Evolutionary conservation across 805 yeast genomes (phyloP).

Genomic region (Ogataea dorogensis): DNA sequence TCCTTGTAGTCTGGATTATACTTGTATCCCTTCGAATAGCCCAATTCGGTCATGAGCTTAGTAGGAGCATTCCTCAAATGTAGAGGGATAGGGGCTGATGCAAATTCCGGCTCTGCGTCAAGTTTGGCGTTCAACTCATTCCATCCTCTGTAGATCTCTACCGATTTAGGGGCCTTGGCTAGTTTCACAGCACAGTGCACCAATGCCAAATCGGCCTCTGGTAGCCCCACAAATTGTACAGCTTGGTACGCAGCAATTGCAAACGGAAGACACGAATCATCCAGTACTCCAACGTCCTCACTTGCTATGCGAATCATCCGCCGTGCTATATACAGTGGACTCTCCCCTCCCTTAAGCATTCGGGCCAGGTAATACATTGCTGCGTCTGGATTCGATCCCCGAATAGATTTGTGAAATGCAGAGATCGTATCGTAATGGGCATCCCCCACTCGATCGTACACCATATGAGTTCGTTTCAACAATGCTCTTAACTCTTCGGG

Average conservation of each 20-base stretch:
- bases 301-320: slow-evolving; percentile 93
- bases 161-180: slow-evolving; percentile 82
- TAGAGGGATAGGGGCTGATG: slow-evolving; percentile 66
- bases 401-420: slow-evolving; percentile 88
- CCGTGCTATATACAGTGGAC: slow-evolving; percentile 83
- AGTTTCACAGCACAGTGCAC: slow-evolving; percentile 94
- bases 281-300: slow-evolving; percentile 89
- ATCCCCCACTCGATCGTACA: slow-evolving; percentile 87
- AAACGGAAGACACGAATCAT: slow-evolving; percentile 80
- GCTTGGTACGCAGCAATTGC: slow-evolving; percentile 85
- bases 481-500: slow-evolving; percentile 40
- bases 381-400: slow-evolving; percentile 91
- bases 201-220: slow-evolving; percentile 85
- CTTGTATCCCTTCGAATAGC: slow-evolving; percentile 80
- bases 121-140: slow-evolving; percentile 60
- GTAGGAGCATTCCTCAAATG: slow-evolving; percentile 97
- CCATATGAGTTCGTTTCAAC: slow-evolving; percentile 49
- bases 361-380: slow-evolving; percentile 81
- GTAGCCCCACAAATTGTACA: slow-evolving; percentile 86
- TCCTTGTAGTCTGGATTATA: slow-evolving; percentile 79
- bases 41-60: slow-evolving; percentile 80
- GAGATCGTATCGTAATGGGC: slow-evolving; percentile 93
- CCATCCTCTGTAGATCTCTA: slow-evolving; percentile 82
- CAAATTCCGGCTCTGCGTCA: slow-evolving; percentile 53
- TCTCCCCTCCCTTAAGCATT: slow-evolving; percentile 94